phyloP scores from a whole-genome alignment of 305 asterid genomes.

The Fraxinus albicans region DNA sequence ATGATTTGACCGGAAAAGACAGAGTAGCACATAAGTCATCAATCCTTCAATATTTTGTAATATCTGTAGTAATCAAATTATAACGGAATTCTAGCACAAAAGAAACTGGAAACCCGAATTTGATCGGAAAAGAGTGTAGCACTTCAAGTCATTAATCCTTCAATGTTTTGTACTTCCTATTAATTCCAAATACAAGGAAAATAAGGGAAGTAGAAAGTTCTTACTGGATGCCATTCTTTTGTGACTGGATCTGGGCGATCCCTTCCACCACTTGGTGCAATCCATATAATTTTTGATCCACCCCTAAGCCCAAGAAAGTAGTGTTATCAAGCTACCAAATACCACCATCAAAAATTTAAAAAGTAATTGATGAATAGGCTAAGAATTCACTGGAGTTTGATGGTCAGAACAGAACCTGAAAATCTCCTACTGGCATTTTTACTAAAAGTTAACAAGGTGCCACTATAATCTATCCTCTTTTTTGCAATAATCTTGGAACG shows the following conservation, averaged over 20 bases:
- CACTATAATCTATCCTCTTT: not conserved
- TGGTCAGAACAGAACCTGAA: slow-evolving; percentile 5
- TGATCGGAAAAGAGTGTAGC: not conserved
- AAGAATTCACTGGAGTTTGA: not conserved
- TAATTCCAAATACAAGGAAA: slow-evolving; percentile 17
- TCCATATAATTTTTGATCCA: slow-evolving; percentile 93
- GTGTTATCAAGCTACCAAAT: slow-evolving; percentile 20
- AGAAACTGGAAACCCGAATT: slow-evolving; percentile 3
- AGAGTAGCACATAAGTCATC: not conserved
- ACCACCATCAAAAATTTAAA: not conserved
- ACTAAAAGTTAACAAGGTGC: not conserved
- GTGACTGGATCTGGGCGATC: slow-evolving; percentile 91
- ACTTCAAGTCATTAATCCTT: not conserved
- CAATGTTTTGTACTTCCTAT: not conserved
- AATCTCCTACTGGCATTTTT: not conserved
- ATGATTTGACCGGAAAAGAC: slow-evolving; percentile 5
- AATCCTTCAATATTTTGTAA: not conserved
- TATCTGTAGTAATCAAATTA: not conserved
- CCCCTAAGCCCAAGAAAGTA: slow-evolving; percentile 51
- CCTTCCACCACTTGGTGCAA: slow-evolving; percentile 99
- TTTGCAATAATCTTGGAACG: not conserved
- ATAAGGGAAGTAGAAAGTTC: slow-evolving; percentile 30
- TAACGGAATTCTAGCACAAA: not conserved
- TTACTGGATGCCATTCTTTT: slow-evolving; percentile 84
- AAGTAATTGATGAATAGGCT: not conserved